phyloP scores from a whole-genome alignment of 2,329 filamentous ascomycete species.

The Penicillium sp. region DNA sequence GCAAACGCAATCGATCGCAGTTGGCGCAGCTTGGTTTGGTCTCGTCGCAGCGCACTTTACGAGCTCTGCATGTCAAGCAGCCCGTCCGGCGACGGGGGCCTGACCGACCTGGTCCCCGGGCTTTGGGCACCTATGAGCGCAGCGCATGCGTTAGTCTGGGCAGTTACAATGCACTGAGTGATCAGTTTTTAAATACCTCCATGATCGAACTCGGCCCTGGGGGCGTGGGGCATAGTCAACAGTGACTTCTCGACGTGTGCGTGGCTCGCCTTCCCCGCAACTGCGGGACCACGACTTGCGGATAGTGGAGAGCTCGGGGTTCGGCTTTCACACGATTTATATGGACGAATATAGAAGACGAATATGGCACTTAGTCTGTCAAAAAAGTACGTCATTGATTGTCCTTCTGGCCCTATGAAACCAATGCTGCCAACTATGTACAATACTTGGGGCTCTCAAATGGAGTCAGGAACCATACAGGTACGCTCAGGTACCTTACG shows the following conservation, averaged over 20 bases:
- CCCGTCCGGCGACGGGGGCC: conserved; percentile 36
- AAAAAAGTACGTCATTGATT: neutral
- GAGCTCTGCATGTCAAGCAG: conserved; percentile 35
- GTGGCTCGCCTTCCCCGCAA: conserved; percentile 20
- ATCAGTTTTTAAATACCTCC: conserved; percentile 16
- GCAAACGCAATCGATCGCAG: conserved; percentile 32
- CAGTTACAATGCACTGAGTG: neutral
- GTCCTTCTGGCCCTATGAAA: neutral
- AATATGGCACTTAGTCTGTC: neutral
- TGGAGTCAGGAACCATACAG: neutral
- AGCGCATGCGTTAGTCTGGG: conserved; percentile 10
- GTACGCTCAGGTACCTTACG: neutral
- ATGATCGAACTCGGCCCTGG: conserved; percentile 15
- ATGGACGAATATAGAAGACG: too few relatives aligned
- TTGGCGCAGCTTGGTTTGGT: conserved; percentile 35
- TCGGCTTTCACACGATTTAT: conserved; percentile 3
- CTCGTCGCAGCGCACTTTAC: conserved; percentile 39
- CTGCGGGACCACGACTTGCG: conserved; percentile 8
- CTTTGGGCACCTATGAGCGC: conserved; percentile 23
- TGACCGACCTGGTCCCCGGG: conserved; percentile 34
- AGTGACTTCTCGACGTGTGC: neutral
- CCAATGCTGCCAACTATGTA: neutral
- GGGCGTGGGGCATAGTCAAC: conserved; percentile 12
- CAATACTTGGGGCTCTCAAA: neutral
- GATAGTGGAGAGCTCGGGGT: conserved; percentile 11